Percentiles rank a stretch among this genome's conserved stretches.
Evolutionary conservation across 768 basidiomycete species (phyloP).

Genomic region (Cystofilobasidium bisporidii): DNA sequence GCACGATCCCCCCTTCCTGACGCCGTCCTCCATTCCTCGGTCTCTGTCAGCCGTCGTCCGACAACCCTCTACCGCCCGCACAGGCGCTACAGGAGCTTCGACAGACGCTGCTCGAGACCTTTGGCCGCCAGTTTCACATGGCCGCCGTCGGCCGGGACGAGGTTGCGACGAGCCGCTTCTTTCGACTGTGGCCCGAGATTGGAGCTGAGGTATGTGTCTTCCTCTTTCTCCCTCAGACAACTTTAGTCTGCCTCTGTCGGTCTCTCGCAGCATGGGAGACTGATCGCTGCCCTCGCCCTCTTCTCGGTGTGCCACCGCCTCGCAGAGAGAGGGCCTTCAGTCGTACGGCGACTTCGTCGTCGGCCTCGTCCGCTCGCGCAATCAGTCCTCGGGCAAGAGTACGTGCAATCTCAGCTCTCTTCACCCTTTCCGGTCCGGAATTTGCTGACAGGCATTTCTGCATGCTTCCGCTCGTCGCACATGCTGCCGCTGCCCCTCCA

Average conservation of each 20-base stretch:
- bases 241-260: background rate
- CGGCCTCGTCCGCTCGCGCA: slow-evolving; percentile 69
- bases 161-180: slow-evolving; percentile 79
- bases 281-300: background rate
- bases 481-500: no score
- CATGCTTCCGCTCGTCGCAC: no score
- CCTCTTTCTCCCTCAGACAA: background rate
- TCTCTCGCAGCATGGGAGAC: no score
- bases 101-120: slow-evolving; percentile 62
- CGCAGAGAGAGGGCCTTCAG: slow-evolving; percentile 63
- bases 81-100: slow-evolving; percentile 71
- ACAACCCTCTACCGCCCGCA: slow-evolving; percentile 71
- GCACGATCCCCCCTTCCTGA: no score
- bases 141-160: slow-evolving; percentile 76
- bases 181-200: slow-evolving; percentile 92
- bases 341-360: slow-evolving; percentile 90
- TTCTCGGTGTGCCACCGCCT: background rate
- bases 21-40: background rate
- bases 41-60: slow-evolving; percentile 66
- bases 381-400: slow-evolving; percentile 77
- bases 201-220: slow-evolving; percentile 59
- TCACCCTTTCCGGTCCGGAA: no score
- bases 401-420: slow-evolving; percentile 30
- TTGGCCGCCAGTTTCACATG: slow-evolving; percentile 66
- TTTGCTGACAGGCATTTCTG: no score